Percentiles rank a stretch among this genome's conserved stretches.
Conservation (phyloP, 176 grass and related monocot genomes). For the Secale cereale region DNA sequence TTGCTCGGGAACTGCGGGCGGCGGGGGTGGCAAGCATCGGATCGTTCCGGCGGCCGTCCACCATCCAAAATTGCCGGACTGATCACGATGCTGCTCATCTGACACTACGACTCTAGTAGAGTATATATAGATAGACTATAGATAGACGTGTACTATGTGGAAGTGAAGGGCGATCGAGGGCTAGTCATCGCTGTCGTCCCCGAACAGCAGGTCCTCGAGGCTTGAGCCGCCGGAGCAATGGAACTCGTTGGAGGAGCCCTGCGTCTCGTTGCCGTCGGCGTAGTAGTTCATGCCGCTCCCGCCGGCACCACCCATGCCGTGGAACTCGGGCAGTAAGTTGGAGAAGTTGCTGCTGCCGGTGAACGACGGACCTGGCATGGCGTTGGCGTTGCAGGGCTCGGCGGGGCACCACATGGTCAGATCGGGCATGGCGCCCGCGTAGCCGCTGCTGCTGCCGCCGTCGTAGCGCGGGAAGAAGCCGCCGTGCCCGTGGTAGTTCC, state of each 20-base stretch:
- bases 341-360: neutral
- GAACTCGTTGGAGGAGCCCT: neutral
- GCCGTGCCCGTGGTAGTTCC: neutral
- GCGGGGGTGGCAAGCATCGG: neutral
- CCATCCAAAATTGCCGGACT: constrained; percentile 2
- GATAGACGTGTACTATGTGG: neutral
- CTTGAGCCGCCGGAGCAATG: neutral
- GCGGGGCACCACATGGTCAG: neutral
- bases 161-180: neutral
- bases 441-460: neutral
- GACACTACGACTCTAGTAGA: neutral
- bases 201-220: neutral
- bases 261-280: neutral
- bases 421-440: neutral
- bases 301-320: neutral
- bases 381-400: neutral
- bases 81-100: neutral
- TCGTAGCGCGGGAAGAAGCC: neutral
- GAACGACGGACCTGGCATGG: neutral
- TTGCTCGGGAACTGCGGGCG: constrained; percentile 5
- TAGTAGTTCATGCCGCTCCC: neutral
- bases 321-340: neutral
- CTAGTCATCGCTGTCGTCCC: neutral
- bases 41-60: constrained; percentile 7
- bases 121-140: neutral